Base-by-base conservation (phyloP, 129 eudicot genomes). In the Smallanthus sonchifolius region DNA sequence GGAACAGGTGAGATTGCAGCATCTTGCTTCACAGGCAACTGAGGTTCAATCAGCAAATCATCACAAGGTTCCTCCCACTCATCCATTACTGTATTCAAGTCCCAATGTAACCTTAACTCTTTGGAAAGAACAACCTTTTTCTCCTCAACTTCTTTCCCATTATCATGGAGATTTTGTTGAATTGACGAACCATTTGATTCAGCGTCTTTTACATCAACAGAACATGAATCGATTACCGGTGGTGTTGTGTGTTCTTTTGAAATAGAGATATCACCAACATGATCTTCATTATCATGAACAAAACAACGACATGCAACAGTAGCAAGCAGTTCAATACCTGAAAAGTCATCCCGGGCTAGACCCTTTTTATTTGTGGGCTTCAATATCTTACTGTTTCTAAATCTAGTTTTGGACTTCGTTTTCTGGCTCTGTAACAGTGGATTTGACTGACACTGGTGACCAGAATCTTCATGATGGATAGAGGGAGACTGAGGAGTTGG, bases 251-350 rank as follows among this genome's bases (percentile, higher is more conserved):
- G 34, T 54, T 72, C 73, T 79, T 79, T 66, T 5, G 64, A 24
- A 1, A 63, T 17, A 37, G 32, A 14, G 16, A 45, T 15, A 36
- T 59, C 67, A 7, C 73, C 68, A 7, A 57, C 57, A 59, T 37
- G 70, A 45, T 74, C 75, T 35, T 57, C 44, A 16, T 10, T 16
- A 35, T 80, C 77, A 42, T 69, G 10, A 69, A 80, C 34, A 14
- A 69, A 20, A 34, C 66, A 57, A 59, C 70, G 56, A 75, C 79
- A 67, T 9, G 83, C 83, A 67, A 75, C 80, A 48, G 66, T 80
- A 40, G 80, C 84, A 75, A 80, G 84, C 28, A 80, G 80, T 61
- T 70, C 73, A 30, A 80, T 80, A 62, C 80, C 84, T 14, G 84
- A 80, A 55, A 80, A 80, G 48, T 68, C 80, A 48, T 20, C 55